Conservation (phyloP, 257 asterid species). For the Capsicum pubescens region DNA sequence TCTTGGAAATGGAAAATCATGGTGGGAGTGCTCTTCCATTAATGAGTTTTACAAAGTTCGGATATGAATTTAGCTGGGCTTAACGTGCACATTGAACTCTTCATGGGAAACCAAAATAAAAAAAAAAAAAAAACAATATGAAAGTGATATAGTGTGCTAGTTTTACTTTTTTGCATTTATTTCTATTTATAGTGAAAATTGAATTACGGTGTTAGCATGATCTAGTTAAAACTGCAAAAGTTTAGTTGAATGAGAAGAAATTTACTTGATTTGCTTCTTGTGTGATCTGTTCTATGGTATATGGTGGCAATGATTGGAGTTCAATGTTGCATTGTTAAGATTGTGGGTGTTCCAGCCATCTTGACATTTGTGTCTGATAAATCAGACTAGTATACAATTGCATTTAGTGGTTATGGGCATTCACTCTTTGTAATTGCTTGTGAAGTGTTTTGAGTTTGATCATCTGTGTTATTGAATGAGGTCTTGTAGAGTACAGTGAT, state of each 20-base stretch:
- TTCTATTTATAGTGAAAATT: background rate
- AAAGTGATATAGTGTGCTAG: background rate
- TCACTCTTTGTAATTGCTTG: background rate
- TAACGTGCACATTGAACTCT: too few species aligned
- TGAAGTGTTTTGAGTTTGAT: too few species aligned
- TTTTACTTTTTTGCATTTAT: background rate
- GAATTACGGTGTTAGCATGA: background rate
- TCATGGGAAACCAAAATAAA: too few species aligned
- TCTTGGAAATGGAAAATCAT: too few species aligned
- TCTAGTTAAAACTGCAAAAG: background rate
- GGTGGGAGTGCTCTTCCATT: too few species aligned
- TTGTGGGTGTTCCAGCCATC: background rate
- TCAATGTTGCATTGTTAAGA: background rate
- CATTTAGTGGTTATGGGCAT: constrained; percentile 5
- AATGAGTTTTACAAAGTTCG: too few species aligned
- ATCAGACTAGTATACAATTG: background rate
- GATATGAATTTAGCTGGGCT: background rate
- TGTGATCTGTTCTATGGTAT: background rate
- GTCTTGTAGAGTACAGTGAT: too few species aligned
- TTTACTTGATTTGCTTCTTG: background rate
- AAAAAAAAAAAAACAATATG: too few species aligned
- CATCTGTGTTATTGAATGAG: too few species aligned
- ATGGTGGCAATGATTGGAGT: too few species aligned
- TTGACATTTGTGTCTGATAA: background rate
- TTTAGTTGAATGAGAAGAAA: background rate